Evolutionary conservation across 371 early-diverging fungal species (phyloP).

Genomic region (Saksenaea oblongispora): DNA sequence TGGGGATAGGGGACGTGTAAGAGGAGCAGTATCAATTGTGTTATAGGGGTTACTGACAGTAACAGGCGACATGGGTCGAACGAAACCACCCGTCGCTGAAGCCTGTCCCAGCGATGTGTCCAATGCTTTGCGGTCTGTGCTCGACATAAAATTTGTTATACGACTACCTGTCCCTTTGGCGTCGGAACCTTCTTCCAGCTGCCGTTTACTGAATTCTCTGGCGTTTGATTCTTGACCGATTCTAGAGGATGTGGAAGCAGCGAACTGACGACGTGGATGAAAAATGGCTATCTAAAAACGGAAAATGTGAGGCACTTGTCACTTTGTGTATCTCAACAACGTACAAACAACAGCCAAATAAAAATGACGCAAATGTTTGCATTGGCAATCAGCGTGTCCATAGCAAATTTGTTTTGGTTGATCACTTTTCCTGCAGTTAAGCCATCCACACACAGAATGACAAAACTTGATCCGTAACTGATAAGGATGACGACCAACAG

Average conservation of each 20-base stretch:
- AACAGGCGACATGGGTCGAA: constrained; percentile 44
- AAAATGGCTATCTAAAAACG: constrained; percentile 38
- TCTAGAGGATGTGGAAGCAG: not conserved
- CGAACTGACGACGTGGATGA: constrained; percentile 39
- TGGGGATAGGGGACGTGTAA: constrained; percentile 27
- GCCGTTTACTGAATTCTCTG: not conserved
- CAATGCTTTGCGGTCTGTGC: constrained; percentile 3
- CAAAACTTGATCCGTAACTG: constrained; percentile 28
- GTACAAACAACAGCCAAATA: constrained; percentile 25
- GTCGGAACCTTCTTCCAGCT: not conserved
- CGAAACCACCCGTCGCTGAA: constrained; percentile 22
- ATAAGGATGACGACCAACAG: constrained; percentile 33
- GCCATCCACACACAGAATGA: constrained; percentile 44
- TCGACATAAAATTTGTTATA: constrained; percentile 19
- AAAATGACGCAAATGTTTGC: constrained; percentile 30
- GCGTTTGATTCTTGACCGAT: not conserved
- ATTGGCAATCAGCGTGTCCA: constrained; percentile 20
- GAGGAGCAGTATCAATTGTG: constrained; percentile 22
- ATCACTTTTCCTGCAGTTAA: constrained; percentile 25
- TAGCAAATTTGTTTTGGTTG: constrained; percentile 10
- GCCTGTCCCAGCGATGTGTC: not conserved
- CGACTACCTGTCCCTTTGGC: constrained; percentile 10
- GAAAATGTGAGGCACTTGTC: not conserved
- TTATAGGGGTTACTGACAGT: constrained; percentile 31
- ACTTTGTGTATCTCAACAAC: not conserved